Percentiles rank a stretch among this genome's conserved stretches.
phyloP scores from a whole-genome alignment of 495 filamentous ascomycete genomes.

The Neurospora discreta region DNA sequence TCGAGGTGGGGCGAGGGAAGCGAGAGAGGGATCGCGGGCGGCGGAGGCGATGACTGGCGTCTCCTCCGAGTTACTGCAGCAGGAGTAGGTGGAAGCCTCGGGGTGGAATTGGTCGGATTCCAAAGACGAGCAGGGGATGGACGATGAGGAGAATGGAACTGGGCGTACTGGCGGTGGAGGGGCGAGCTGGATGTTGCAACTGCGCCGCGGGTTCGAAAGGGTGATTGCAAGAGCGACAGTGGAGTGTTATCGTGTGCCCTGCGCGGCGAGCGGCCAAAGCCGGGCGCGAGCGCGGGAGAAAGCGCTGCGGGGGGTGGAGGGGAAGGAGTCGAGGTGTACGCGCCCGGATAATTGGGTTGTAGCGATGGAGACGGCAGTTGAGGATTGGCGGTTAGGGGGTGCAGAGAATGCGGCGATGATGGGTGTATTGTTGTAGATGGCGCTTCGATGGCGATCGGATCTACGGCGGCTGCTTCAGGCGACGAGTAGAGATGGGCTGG shows the following conservation, averaged over 20 bases:
- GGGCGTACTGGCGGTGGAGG: slow-evolving; percentile 9
- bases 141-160: slow-evolving; percentile 16
- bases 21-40: slow-evolving; percentile 35
- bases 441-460: slow-evolving; percentile 10
- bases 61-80: slow-evolving; percentile 13
- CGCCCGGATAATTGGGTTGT: slow-evolving; percentile 24
- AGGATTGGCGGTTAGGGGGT: slow-evolving; percentile 16
- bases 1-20: slow-evolving; percentile 28
- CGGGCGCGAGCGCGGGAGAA: slow-evolving; percentile 6
- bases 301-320: slow-evolving; percentile 13
- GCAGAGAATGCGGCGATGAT: background rate
- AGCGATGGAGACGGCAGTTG: slow-evolving; percentile 24
- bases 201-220: slow-evolving; percentile 34
- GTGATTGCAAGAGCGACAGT: slow-evolving; percentile 26
- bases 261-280: slow-evolving; percentile 18
- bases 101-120: slow-evolving; percentile 56
- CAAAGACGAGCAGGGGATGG: slow-evolving; percentile 42
- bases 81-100: slow-evolving; percentile 27
- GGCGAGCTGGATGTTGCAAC: slow-evolving; percentile 6
- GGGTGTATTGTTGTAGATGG: background rate
- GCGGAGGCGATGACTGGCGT: slow-evolving; percentile 36
- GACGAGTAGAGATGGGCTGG: slow-evolving; percentile 17
- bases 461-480: slow-evolving; percentile 26
- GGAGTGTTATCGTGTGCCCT: slow-evolving; percentile 27
- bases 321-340: slow-evolving; percentile 12